phyloP scores from a whole-genome alignment of 1,284 basidiomycete species.

The Pisolithus thermaeus region DNA sequence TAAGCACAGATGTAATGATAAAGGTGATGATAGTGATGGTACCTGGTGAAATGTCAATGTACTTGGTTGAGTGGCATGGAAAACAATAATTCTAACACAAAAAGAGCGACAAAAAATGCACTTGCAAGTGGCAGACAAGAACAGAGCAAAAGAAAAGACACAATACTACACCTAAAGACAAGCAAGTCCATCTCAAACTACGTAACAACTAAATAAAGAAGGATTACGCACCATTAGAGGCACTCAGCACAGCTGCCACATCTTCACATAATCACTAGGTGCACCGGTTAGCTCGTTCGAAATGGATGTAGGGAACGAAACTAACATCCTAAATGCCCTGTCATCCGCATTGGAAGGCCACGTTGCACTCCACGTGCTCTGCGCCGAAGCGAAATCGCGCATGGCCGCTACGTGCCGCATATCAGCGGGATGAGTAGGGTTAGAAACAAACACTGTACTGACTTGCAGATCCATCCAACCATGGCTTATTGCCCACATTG shows the following conservation, averaged over 20 bases:
- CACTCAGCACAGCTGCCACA: slow-evolving; percentile 58
- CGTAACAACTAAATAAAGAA: too few species aligned
- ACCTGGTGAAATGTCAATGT: too few species aligned
- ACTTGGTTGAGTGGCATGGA: too few species aligned
- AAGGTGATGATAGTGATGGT: too few species aligned
- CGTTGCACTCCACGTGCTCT: slow-evolving; percentile 60
- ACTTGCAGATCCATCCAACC: slow-evolving; percentile 67
- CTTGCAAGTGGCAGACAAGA: too few species aligned
- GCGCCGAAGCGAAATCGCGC: slow-evolving; percentile 60
- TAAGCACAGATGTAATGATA: too few species aligned
- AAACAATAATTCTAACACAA: too few species aligned
- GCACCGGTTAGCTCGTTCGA: background rate
- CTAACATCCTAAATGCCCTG: slow-evolving; percentile 72
- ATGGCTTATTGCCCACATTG: slow-evolving; percentile 65
- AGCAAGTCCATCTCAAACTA: too few species aligned
- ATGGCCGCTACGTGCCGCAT: slow-evolving; percentile 48
- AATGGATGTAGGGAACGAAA: slow-evolving; percentile 2
- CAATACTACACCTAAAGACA: background rate
- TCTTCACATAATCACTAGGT: slow-evolving; percentile 66
- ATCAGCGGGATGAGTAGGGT: slow-evolving; percentile 4
- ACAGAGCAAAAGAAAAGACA: background rate
- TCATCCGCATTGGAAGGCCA: slow-evolving; percentile 60
- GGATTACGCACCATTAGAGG: background rate
- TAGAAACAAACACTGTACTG: slow-evolving; percentile 19
- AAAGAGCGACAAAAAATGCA: too few species aligned